A percentile compares a stretch with the other conserved stretches of the same genome.
Conservation (phyloP, 2,329 filamentous ascomycete genomes). For the Scytalidium lignicola region DNA sequence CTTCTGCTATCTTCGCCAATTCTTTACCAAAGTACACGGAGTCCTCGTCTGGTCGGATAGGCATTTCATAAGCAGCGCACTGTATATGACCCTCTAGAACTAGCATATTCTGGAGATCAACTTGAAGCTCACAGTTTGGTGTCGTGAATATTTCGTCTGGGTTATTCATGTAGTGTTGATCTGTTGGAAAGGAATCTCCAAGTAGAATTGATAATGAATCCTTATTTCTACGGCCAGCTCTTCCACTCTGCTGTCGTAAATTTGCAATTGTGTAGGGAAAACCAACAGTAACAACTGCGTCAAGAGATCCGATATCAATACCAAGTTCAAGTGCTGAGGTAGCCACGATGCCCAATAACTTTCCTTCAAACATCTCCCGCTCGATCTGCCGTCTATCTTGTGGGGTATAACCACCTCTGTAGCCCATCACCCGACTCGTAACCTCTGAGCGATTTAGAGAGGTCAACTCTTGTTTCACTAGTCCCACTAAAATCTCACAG, state of each 20-base stretch:
- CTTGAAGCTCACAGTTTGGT: constrained; percentile 81
- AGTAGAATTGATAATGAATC: constrained; percentile 88
- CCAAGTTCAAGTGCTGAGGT: constrained; percentile 91
- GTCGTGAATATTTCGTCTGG: constrained; percentile 90
- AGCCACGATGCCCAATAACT: constrained; percentile 85
- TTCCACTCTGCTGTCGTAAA: constrained; percentile 86
- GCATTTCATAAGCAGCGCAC: constrained; percentile 93
- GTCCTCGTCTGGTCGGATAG: constrained; percentile 75
- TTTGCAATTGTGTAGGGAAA: constrained; percentile 97
- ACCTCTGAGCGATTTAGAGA: constrained; percentile 70
- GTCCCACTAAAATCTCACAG: constrained; percentile 77
- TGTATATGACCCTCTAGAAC: constrained; percentile 92
- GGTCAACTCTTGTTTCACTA: constrained; percentile 73
- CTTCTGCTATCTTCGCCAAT: constrained; percentile 64
- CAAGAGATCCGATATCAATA: constrained; percentile 89
- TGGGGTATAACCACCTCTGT: constrained; percentile 89
- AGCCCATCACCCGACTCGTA: constrained; percentile 81
- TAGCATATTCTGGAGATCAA: constrained; percentile 88
- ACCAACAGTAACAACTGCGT: constrained; percentile 88
- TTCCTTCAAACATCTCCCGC: constrained; percentile 94
- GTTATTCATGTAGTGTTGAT: constrained; percentile 97
- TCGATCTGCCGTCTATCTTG: constrained; percentile 87
- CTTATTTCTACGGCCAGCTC: constrained; percentile 86
- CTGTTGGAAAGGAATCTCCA: constrained; percentile 82
- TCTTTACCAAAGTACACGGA: constrained; percentile 72